Base-by-base conservation (phyloP, 768 basidiomycete species). In the Naganishia onofrii region DNA sequence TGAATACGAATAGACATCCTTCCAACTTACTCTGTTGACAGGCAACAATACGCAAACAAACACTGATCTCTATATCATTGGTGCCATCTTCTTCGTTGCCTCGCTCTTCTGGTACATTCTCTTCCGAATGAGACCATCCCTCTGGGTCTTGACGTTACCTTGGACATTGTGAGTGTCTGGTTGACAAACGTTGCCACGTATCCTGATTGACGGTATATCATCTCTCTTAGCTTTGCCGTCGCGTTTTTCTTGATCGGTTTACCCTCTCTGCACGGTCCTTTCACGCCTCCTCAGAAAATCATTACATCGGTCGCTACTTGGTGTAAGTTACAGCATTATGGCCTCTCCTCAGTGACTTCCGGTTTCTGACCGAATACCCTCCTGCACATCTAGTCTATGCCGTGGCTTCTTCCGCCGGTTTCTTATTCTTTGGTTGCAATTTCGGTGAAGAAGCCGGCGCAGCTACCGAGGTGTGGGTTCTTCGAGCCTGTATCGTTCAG, bases 381-480 rank as follows among this genome's bases (percentile, higher is more conserved):
- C 10, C 10, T 29, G 12, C 12, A 6, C 21, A 21, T 36, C 34
- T 31, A 63, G 69, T 75, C 54, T 96, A 96, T 82, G 93, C 93
- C 34, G 81, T 92, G 60, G 93, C 90, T 23, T 95, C 93, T n/a
- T 89, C 93, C 15, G 93, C 91, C 34, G 89, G 91, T 13, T 96
- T 95, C 85, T 83, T 88, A 58, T 94, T 92, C 86, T 96, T 96
- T 76, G 93, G 93, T 76, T 85, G 94, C 72, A 96, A 96, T 81
- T 96, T 96, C 79, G 93, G 93, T 80, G 93, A 96, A 83, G 93
- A 95, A 85, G 93, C 93, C 87, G 93, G 93, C 76, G 92, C 93
- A 67, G 92, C 93, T 0, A 94, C 93, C 8, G 93, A 96, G 80
- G 88, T 94, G 19, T 96, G 93, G 93, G 90, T 89, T 34, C 78